Evolutionary conservation across 1,139 yeast genomes (phyloP), one percentile per base, ranked within the genome.

Genomic region (Nakaseomyces delphensis): DNA sequence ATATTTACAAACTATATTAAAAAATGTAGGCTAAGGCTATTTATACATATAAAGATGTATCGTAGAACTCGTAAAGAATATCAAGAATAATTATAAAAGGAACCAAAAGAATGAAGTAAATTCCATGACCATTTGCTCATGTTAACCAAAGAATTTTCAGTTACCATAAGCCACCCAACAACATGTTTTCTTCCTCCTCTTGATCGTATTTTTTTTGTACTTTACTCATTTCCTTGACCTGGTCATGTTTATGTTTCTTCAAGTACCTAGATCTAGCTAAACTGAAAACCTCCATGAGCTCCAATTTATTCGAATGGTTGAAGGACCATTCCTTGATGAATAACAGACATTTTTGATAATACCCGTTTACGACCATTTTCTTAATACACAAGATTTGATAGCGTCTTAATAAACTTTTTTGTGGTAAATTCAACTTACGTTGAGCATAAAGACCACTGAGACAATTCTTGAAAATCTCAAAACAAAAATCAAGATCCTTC

Each of bases 181-280:
- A 49, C 53, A 52, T 53, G 43, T 56, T 62, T 29, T 64, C 68
- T 25, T 66, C 69, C 23, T 64, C 68, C 46, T 60, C 62, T 18
- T 61, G 63, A 43, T 64, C 67, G 38, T 53, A 59, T 39, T 53
- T 58, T 40, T 48, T 42, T 37, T 52, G 60, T 32, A 53, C 27
- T 21, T 25, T 28, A 13, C 42, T 27, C 44, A 48, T 37, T 39
- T 48, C 42, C 50, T 50, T 37, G 39, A 43, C 25, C 41, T 45
- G 40, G 45, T 49, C 35, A 45, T 42, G 38, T 37, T 44, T 39
- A 38, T 28, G 40, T 32, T 40, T 41, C 36, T 38, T 27, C 19
- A 24, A 11, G 23, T 36, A 24, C 13, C 29, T 24, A 2, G 13
- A 11, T 28, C 33, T 38, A 6, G 20, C 14, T 18, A 8, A n/a